phyloP scores from a whole-genome alignment of 306 rosid species.

The Dryas drummondii region DNA sequence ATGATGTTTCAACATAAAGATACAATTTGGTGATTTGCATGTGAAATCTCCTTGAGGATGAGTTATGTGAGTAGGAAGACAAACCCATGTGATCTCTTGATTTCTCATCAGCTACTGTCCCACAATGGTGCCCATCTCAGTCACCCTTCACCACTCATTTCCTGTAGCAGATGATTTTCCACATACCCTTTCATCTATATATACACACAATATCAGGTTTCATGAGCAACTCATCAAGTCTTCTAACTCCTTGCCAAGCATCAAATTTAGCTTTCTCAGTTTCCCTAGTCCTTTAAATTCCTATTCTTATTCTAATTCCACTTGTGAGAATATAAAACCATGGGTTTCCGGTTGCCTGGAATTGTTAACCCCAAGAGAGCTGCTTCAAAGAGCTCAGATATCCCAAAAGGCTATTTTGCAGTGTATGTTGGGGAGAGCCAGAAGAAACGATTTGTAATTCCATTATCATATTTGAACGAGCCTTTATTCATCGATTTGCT shows the following conservation, averaged over 20 bases:
- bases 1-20: not conserved
- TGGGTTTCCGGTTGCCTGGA: constrained; percentile 20
- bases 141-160: not conserved
- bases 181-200: not conserved
- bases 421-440: constrained; percentile 51
- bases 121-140: not conserved
- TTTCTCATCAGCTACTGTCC: not conserved
- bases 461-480: too few species aligned
- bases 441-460: constrained; percentile 16
- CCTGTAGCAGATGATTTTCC: not conserved
- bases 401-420: constrained; percentile 40
- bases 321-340: not conserved
- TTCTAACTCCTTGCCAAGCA: not conserved
- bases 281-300: not conserved
- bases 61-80: not conserved
- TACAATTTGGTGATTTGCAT: not conserved
- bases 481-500: too few species aligned
- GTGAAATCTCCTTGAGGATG: not conserved
- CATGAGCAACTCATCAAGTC: not conserved
- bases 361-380: constrained; percentile 13
- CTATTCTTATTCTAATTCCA: not conserved
- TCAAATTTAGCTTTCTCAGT: not conserved
- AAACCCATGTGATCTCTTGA: not conserved
- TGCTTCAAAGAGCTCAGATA: not conserved
- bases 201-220: not conserved